These are phyloP conservation scores for Lignosus rhinocerotis DNA, from an alignment of 1,284 basidiomycete species.

Conservation along the genomic window DNA sequence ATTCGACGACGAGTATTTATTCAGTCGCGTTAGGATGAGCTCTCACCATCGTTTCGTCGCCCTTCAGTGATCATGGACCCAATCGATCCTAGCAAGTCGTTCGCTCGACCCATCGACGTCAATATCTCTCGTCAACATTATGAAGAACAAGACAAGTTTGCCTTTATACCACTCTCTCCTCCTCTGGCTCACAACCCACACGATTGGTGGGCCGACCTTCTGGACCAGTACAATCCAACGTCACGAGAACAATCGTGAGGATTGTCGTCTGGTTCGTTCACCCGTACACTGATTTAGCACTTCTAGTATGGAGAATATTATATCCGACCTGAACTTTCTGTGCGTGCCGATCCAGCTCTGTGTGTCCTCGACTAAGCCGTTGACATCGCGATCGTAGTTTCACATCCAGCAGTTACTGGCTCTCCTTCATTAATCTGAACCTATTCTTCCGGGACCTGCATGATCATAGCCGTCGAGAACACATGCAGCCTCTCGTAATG, in stretches of 20 bases:
- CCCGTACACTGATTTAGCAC: slow-evolving; percentile 9
- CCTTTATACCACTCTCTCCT: slow-evolving; percentile 35
- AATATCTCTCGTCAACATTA: slow-evolving; percentile 21
- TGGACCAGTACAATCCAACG: slow-evolving; percentile 46
- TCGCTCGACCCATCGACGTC: slow-evolving; percentile 23
- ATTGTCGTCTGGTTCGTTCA: not conserved
- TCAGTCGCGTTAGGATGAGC: slow-evolving; percentile 33
- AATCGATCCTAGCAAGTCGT: slow-evolving; percentile 22
- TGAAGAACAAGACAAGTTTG: slow-evolving; percentile 16
- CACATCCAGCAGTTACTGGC: slow-evolving; percentile 52
- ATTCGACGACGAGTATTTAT: slow-evolving; percentile 36
- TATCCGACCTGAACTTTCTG: slow-evolving; percentile 56
- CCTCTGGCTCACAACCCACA: slow-evolving; percentile 47
- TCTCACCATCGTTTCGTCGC: slow-evolving; percentile 29
- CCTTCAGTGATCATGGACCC: slow-evolving; percentile 28
- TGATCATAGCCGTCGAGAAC: slow-evolving; percentile 47
- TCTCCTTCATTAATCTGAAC: slow-evolving; percentile 63
- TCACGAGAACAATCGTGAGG: slow-evolving; percentile 46
- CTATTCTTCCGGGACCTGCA: slow-evolving; percentile 55
- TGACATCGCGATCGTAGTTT: slow-evolving; percentile 40
- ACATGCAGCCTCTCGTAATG: slow-evolving; percentile 70
- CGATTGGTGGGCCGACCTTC: slow-evolving; percentile 66
- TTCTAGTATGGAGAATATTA: slow-evolving; percentile 51
- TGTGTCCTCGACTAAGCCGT: not conserved
- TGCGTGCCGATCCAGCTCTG: slow-evolving; percentile 35